These are phyloP conservation scores for Carex parvula DNA, from an alignment of 176 grass and related monocot genomes.

Conservation along the genomic window DNA sequence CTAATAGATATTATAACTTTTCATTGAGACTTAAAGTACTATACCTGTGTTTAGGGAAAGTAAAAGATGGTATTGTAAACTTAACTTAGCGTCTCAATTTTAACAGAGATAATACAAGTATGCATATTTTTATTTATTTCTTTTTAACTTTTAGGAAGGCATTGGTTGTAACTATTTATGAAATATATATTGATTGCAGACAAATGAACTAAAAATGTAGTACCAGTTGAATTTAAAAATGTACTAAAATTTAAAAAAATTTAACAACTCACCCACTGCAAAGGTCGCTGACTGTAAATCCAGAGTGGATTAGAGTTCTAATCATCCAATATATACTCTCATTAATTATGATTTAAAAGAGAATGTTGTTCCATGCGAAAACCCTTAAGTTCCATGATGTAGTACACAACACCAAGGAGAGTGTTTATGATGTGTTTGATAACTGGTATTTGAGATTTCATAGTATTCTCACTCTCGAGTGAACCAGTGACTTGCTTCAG, in stretches of 20 bases:
- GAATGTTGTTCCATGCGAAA: constrained; percentile 14
- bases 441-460: not conserved
- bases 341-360: not conserved
- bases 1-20: too few species aligned
- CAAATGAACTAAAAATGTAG: too few species aligned
- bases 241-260: not conserved
- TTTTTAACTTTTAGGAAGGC: too few species aligned
- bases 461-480: not conserved
- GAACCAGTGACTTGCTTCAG: constrained; percentile 3
- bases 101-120: too few species aligned
- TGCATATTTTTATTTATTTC: too few species aligned
- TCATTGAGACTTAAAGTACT: not conserved
- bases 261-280: not conserved
- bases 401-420: not conserved
- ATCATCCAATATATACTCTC: constrained; percentile 3
- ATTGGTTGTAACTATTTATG: too few species aligned
- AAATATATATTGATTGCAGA: too few species aligned
- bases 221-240: not conserved
- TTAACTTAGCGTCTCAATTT: too few species aligned
- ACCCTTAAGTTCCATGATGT: not conserved
- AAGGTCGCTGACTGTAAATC: constrained; percentile 3
- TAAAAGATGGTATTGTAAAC: too few species aligned
- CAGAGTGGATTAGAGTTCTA: constrained; percentile 3
- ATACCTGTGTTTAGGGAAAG: not conserved
- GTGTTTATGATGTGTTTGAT: constrained; percentile 7